Conservation (phyloP, 1,284 basidiomycete species). For the Gomphus sp. region DNA sequence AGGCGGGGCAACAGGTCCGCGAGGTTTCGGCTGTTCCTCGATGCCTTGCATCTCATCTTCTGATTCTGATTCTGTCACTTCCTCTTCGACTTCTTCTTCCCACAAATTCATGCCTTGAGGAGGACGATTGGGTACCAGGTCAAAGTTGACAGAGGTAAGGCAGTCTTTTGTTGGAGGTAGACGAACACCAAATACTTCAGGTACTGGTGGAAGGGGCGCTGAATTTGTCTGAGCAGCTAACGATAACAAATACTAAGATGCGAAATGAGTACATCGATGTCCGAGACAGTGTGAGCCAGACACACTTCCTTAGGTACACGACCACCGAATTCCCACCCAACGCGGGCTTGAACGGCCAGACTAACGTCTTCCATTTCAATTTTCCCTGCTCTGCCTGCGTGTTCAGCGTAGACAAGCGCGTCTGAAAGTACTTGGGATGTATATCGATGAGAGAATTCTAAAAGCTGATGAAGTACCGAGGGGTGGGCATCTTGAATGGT, state of each 20-base stretch:
- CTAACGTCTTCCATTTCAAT: slow-evolving; percentile 88
- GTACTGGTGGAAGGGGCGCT: slow-evolving; percentile 80
- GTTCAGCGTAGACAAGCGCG: slow-evolving; percentile 89
- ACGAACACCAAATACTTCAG: slow-evolving; percentile 93
- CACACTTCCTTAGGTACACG: slow-evolving; percentile 91
- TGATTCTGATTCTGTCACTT: slow-evolving; percentile 60
- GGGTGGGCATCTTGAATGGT: slow-evolving; percentile 90
- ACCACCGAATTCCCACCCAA: slow-evolving; percentile 92
- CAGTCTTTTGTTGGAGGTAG: slow-evolving; percentile 78
- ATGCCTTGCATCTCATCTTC: slow-evolving; percentile 50
- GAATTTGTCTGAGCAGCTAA: slow-evolving; percentile 89
- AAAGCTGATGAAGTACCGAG: slow-evolving; percentile 86
- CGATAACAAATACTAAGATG: slow-evolving; percentile 70
- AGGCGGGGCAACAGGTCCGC: slow-evolving; percentile 31
- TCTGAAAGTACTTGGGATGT: slow-evolving; percentile 87
- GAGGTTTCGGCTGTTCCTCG: slow-evolving; percentile 25
- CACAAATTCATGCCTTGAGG: slow-evolving; percentile 64
- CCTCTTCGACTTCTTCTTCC: slow-evolving; percentile 66
- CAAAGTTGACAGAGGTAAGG: slow-evolving; percentile 87
- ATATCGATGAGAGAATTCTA: slow-evolving; percentile 95
- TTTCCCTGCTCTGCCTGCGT: slow-evolving; percentile 73
- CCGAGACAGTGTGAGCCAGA: slow-evolving; percentile 12
- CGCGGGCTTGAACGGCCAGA: slow-evolving; percentile 86
- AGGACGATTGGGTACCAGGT: slow-evolving; percentile 82
- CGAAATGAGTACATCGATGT: neutral